Base-by-base conservation (phyloP, 257 asterid genomes). In the Fraxinus excelsior region DNA sequence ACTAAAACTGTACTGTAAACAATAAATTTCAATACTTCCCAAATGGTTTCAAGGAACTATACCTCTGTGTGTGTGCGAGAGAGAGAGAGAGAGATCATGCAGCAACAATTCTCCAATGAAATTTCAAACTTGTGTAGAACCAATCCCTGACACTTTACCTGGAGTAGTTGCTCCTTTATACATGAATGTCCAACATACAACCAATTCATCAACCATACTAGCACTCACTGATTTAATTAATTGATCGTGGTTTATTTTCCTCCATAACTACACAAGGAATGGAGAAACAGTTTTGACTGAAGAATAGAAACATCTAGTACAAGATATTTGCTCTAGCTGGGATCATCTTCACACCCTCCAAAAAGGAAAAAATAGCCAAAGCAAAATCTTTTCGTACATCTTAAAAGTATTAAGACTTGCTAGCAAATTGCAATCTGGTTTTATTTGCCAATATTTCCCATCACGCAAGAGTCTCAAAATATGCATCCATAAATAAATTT, bases 161-260 rank as follows among this genome's bases (percentile, higher is more conserved):
- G n/a, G 25, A 49, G 60, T 14, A 49, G n/a, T 5, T 53, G 11
- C 25, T 53, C 64, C 64, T 19, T 53, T 53, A 53, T 16, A 53
- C 64, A 53, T 3, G 26, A 19, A 53, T n/a, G 25, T 53, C n/a
- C 64, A 53, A 19, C 64, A 19, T 53, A 18, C 64, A 53, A 53
- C 64, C 64, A 53, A 53, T 49, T 49, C 18, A 49, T 49, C 60
- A 49, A 49, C 60, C 60, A 53, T 53, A 53, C 64, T 53, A 53
- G 64, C 64, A 53, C 25, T 53, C 3, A n/a, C 26, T 6, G 25
- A 53, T 53, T 53, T 19, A 53, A 53, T 6, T 53, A 53, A 19
- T 19, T 19, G 7, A 53, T 19, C 26, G 19, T 7, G n/a, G 64
- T 53, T 19, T n/a, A 53, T 19, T 53, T 53, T 5, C 64, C 64